These are phyloP conservation scores for Mycena rebaudengoi DNA, from an alignment of 768 basidiomycete genomes.

Conservation along the genomic window DNA sequence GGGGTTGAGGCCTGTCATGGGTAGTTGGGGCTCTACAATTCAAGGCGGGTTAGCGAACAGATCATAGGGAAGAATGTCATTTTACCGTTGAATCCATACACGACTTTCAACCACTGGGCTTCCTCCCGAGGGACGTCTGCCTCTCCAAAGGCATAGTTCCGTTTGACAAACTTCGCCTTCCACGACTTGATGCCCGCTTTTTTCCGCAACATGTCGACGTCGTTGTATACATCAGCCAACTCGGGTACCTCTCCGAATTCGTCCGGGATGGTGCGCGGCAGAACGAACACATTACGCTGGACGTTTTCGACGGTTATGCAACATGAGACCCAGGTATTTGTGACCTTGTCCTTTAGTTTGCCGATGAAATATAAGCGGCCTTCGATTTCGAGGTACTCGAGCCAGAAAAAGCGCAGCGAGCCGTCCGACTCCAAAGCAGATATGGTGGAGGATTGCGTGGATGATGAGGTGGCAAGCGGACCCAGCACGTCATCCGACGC, in stretches of 20 bases:
- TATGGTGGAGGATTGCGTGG: conserved; percentile 49
- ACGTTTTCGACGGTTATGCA: conserved; percentile 86
- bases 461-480: conserved; percentile 44
- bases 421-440: conserved; percentile 85
- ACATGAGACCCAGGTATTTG: conserved; percentile 79
- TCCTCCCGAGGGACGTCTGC: conserved; percentile 82
- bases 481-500: conserved; percentile 66
- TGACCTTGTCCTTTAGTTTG: conserved; percentile 84
- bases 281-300: conserved; percentile 89
- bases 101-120: conserved; percentile 90
- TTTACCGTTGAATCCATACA: conserved; percentile 89
- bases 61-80: neutral
- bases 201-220: conserved; percentile 83
- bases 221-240: conserved; percentile 75
- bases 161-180: conserved; percentile 84
- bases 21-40: conserved; percentile 73
- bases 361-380: conserved; percentile 91
- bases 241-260: conserved; percentile 72
- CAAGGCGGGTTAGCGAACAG: neutral
- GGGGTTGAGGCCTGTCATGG: conserved; percentile 61
- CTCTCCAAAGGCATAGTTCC: conserved; percentile 94
- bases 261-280: conserved; percentile 74
- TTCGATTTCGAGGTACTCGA: conserved; percentile 90
- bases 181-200: conserved; percentile 78
- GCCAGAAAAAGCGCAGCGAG: conserved; percentile 92